Conservation (phyloP, 139 green algal genomes). For the Mesotaenium endlicherianum region DNA sequence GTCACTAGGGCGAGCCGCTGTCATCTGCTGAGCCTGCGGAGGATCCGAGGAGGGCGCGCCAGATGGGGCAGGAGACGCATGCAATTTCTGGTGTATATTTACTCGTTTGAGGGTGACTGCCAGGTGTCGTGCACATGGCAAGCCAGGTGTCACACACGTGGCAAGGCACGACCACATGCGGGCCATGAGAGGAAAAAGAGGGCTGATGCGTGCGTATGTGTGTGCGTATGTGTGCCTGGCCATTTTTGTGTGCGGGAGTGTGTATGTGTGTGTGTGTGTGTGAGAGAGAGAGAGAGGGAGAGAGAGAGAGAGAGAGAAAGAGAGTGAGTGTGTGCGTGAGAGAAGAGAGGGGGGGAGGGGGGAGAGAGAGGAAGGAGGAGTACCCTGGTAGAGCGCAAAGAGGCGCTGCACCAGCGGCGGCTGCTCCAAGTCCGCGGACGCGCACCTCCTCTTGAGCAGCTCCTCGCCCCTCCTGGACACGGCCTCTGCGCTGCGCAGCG, state of each 20-base stretch:
- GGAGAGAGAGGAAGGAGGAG: neutral
- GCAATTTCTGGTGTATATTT: too few relatives aligned
- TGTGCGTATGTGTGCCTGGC: too few relatives aligned
- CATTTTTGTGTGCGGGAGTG: too few relatives aligned
- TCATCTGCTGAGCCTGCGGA: neutral
- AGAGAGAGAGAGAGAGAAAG: neutral
- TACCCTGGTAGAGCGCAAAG: constrained; percentile 69
- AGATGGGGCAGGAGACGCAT: too few relatives aligned
- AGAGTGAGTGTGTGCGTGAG: neutral
- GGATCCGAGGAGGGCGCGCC: neutral
- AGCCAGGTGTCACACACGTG: too few relatives aligned
- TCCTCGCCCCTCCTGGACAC: constrained; percentile 72
- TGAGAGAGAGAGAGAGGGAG: neutral
- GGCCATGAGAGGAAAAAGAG: too few relatives aligned
- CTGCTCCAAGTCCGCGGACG: constrained; percentile 70
- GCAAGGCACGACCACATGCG: too few relatives aligned
- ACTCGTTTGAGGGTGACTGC: too few relatives aligned
- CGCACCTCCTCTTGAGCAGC: constrained; percentile 67
- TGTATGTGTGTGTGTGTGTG: neutral
- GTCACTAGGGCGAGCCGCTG: too few relatives aligned
- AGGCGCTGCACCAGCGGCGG: constrained; percentile 55
- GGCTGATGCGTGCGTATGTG: too few relatives aligned
- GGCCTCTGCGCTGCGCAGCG: constrained; percentile 29
- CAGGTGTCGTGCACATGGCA: too few relatives aligned
- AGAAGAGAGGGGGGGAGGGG: neutral